phyloP scores from a whole-genome alignment of 2,329 filamentous ascomycete genomes.

The Cryphonectria carpinicola region DNA sequence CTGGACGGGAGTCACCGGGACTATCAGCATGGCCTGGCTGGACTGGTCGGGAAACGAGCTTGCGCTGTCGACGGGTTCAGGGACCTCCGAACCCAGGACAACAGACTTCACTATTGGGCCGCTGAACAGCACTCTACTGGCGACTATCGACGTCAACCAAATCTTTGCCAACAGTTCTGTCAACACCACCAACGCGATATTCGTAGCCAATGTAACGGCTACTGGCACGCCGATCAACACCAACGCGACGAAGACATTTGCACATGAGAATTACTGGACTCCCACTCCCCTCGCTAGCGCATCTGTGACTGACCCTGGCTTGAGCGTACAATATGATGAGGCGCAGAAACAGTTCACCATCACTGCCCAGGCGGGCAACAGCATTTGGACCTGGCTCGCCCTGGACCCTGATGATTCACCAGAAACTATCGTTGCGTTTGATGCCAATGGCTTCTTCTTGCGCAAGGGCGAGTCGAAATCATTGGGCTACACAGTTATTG shows the following conservation, averaged over 20 bases:
- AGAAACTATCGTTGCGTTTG: slow-evolving; percentile 53
- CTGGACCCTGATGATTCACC: slow-evolving; percentile 43
- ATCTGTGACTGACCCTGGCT: slow-evolving; percentile 51
- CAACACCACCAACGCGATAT: slow-evolving; percentile 35
- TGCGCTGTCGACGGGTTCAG: slow-evolving; percentile 11
- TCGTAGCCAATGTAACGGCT: slow-evolving; percentile 46
- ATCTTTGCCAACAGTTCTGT: slow-evolving; percentile 17
- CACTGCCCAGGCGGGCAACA: slow-evolving; percentile 50
- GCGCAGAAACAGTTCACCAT: slow-evolving; percentile 47
- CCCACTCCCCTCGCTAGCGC: slow-evolving; percentile 50
- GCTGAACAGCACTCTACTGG: slow-evolving; percentile 52
- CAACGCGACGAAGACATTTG: slow-evolving; percentile 45
- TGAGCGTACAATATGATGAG: slow-evolving; percentile 38
- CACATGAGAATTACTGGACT: slow-evolving; percentile 55
- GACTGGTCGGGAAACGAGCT: slow-evolving; percentile 51
- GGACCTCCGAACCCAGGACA: slow-evolving; percentile 39
- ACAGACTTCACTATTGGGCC: slow-evolving; percentile 50
- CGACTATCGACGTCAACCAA: slow-evolving; percentile 25
- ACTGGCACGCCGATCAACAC: slow-evolving; percentile 52
- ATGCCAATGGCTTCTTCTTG: slow-evolving; percentile 57
- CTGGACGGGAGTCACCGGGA: slow-evolving; percentile 53
- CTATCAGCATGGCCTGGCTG: slow-evolving; percentile 54
- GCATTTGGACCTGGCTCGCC: slow-evolving; percentile 60
- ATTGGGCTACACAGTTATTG: slow-evolving; percentile 50
- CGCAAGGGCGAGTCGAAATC: slow-evolving; percentile 47